A percentile compares a stretch with the other conserved stretches of the same genome.
phyloP scores from a whole-genome alignment of 805 yeast species.

The Starmerella davenportii region DNA sequence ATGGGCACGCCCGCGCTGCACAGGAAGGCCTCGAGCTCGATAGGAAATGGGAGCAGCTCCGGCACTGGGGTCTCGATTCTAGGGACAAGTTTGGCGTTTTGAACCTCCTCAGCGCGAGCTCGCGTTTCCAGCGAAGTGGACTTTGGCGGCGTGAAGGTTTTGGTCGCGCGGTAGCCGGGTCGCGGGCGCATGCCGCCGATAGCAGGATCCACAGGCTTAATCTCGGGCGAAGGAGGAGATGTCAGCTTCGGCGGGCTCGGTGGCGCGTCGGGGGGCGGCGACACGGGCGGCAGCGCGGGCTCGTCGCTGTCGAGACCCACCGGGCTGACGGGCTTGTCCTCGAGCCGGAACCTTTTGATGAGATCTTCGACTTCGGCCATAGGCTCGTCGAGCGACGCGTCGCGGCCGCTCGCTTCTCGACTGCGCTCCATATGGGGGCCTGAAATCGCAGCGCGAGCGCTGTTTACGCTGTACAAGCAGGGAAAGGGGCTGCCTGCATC shows the following conservation, averaged over 20 bases:
- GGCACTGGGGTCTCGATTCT: slow-evolving; percentile 7
- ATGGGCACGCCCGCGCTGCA: background rate
- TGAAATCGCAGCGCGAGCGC: too few relatives aligned
- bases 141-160: background rate
- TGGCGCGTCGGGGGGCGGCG: background rate
- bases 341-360: background rate
- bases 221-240: background rate
- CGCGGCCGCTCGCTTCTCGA: too few relatives aligned
- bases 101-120: slow-evolving; percentile 17
- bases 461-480: too few relatives aligned
- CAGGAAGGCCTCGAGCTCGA: slow-evolving; percentile 15
- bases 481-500: too few relatives aligned
- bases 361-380: background rate
- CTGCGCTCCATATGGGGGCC: too few relatives aligned
- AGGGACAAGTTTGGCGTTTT: slow-evolving; percentile 14
- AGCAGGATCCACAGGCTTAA: background rate
- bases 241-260: background rate
- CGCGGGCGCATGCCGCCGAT: background rate
- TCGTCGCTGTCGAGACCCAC: background rate
- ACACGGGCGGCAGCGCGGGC: background rate
- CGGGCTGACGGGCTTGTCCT: background rate
- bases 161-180: background rate
- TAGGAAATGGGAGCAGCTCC: slow-evolving; percentile 10
- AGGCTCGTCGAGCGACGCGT: background rate
- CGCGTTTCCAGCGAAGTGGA: slow-evolving; percentile 7